Percentiles rank a stretch among this genome's conserved stretches.
Conservation (phyloP, 345 rosid species). For the Hibiscus tridactylites region DNA sequence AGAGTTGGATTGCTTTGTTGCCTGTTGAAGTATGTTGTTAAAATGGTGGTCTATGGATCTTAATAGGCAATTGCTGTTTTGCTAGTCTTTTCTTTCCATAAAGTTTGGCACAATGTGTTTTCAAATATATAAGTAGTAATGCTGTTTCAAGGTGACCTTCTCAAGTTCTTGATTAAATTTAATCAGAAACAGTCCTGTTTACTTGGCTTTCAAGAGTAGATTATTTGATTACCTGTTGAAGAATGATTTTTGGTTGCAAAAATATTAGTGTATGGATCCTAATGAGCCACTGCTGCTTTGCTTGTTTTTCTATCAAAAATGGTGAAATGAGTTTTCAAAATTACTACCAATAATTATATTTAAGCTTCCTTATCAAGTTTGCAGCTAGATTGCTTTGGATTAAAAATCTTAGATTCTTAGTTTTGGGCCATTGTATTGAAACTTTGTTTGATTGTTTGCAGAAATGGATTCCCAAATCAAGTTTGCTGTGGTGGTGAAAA, state of each 20-base stretch:
- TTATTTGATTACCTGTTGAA: no score
- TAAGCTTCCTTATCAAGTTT: background rate
- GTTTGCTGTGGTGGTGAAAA: slow-evolving; percentile 1
- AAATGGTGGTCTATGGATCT: background rate
- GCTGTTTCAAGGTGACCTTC: no score
- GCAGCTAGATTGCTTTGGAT: no score
- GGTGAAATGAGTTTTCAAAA: no score
- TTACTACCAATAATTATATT: background rate
- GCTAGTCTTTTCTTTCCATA: background rate
- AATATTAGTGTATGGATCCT: no score
- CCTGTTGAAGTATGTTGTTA: background rate
- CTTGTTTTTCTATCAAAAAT: no score
- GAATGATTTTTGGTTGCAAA: no score
- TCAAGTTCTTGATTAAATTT: no score
- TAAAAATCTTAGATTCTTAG: background rate
- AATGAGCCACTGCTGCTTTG: no score
- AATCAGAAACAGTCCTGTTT: no score
- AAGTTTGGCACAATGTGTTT: background rate
- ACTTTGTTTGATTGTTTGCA: background rate
- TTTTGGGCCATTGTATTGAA: background rate
- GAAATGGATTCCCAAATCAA: background rate
- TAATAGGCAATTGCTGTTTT: background rate
- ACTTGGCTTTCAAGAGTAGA: no score
- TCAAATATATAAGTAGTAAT: background rate
- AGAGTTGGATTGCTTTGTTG: background rate